A percentile compares a stretch with the other conserved stretches of the same genome.
phyloP scores from a whole-genome alignment of 176 grass and related monocot species.

The Avena eriantha region DNA sequence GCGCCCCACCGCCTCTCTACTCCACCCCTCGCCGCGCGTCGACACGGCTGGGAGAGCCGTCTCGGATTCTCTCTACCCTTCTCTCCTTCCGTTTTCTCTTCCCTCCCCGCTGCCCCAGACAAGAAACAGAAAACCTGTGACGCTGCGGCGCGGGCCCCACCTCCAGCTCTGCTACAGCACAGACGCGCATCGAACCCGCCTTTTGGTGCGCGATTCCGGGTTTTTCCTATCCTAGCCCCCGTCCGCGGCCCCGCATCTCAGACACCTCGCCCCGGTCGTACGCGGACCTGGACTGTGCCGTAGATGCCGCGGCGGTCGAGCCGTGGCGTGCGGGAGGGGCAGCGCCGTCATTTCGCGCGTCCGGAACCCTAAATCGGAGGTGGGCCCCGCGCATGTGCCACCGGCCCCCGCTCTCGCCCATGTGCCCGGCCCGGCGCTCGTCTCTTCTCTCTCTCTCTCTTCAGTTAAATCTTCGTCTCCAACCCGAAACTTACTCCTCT shows the following conservation, averaged over 20 bases:
- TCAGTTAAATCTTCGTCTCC: slow-evolving; percentile 42
- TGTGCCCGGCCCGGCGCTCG: slow-evolving; percentile 43
- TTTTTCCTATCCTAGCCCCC: neutral
- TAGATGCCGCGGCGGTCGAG: too few species aligned
- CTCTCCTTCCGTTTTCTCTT: too few species aligned
- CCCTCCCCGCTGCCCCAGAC: neutral
- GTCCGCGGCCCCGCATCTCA: too few species aligned
- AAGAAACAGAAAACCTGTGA: neutral
- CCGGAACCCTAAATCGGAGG: too few species aligned
- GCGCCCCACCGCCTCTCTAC: neutral
- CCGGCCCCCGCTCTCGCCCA: slow-evolving; percentile 18
- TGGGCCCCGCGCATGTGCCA: too few species aligned
- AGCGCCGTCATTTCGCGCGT: too few species aligned
- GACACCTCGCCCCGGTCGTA: neutral
- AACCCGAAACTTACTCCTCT: slow-evolving; percentile 15
- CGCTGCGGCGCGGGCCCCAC: slow-evolving; percentile 5
- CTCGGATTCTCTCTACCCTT: slow-evolving; percentile 38
- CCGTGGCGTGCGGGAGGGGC: too few species aligned
- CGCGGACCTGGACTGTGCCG: too few species aligned
- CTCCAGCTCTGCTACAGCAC: slow-evolving; percentile 39
- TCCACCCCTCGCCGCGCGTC: neutral
- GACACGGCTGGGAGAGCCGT: slow-evolving; percentile 22
- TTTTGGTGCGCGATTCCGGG: slow-evolving; percentile 25
- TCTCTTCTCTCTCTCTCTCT: slow-evolving; percentile 46
- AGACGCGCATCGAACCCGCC: slow-evolving; percentile 18